These are phyloP conservation scores for Metschnikowia lochheadii DNA, from an alignment of 805 yeast species.

Conservation along the genomic window DNA sequence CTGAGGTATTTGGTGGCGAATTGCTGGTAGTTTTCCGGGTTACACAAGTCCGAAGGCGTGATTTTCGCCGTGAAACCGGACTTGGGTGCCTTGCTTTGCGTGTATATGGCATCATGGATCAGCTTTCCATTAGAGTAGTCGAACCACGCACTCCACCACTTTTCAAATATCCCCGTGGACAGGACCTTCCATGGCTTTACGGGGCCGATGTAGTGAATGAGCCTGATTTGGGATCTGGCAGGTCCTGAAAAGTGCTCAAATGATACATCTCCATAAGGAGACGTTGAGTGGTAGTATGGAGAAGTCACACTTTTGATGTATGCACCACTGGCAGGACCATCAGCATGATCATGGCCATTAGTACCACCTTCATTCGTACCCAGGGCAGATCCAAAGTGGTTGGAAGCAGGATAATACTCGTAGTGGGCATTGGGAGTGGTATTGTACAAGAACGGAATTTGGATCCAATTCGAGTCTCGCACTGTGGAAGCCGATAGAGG, in stretches of 20 bases:
- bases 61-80: not conserved
- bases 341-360: not conserved
- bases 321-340: not conserved
- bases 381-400: conserved; percentile 35
- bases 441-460: conserved; percentile 77
- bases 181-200: conserved; percentile 50
- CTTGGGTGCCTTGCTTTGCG: not conserved
- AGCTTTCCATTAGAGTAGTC: conserved; percentile 25
- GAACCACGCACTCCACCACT: conserved; percentile 41
- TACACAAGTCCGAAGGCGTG: conserved; percentile 24
- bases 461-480: conserved; percentile 49
- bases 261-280: conserved; percentile 7
- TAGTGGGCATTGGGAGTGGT: conserved; percentile 67
- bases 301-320: not conserved
- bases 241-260: conserved; percentile 7
- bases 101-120: conserved; percentile 18
- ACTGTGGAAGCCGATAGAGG: not conserved
- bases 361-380: not conserved
- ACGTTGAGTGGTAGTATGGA: not conserved
- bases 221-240: conserved; percentile 34
- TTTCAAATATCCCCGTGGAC: conserved; percentile 19
- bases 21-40: conserved; percentile 30
- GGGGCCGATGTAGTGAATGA: conserved; percentile 67
- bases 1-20: conserved; percentile 8
- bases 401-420: conserved; percentile 69